A percentile compares a stretch with the other conserved stretches of the same genome.
These are phyloP conservation scores for Colletotrichum tamarilloi DNA, from an alignment of 2,329 filamentous ascomycete genomes.

Conservation along the genomic window DNA sequence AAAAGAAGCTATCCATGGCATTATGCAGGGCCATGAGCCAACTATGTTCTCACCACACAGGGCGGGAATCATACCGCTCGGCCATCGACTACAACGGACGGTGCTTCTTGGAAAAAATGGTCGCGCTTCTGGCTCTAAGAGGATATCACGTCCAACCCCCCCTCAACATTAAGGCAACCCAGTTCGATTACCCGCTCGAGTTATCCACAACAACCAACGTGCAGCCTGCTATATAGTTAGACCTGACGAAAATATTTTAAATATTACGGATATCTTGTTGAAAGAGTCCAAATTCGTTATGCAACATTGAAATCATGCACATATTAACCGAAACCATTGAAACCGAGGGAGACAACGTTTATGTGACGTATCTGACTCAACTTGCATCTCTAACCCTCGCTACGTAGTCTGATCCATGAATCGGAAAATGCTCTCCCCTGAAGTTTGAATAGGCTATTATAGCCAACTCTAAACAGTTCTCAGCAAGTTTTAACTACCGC, in stretches of 20 bases:
- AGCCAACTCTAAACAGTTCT: neutral
- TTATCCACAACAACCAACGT: no score
- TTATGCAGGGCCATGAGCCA: neutral
- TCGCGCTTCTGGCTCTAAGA: no score
- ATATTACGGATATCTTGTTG: neutral
- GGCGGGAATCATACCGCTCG: no score
- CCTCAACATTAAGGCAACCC: no score
- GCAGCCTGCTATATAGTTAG: no score
- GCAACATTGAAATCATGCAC: neutral
- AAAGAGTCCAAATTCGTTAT: neutral
- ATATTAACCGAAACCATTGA: neutral
- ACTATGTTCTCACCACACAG: no score
- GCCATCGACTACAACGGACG: no score
- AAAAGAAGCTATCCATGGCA: neutral
- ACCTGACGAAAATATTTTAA: neutral
- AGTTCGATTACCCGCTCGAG: no score
- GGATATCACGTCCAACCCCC: no score
- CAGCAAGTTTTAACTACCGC: neutral
- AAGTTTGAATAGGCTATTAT: neutral
- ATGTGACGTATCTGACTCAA: neutral
- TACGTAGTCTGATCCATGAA: neutral
- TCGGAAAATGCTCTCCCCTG: neutral
- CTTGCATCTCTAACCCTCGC: rapidly evolving
- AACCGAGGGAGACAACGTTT: neutral
- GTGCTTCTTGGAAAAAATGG: no score